Evolutionary conservation across 169 alveolate species (phyloP).

Genomic region (Plasmodium knowlesi): DNA sequence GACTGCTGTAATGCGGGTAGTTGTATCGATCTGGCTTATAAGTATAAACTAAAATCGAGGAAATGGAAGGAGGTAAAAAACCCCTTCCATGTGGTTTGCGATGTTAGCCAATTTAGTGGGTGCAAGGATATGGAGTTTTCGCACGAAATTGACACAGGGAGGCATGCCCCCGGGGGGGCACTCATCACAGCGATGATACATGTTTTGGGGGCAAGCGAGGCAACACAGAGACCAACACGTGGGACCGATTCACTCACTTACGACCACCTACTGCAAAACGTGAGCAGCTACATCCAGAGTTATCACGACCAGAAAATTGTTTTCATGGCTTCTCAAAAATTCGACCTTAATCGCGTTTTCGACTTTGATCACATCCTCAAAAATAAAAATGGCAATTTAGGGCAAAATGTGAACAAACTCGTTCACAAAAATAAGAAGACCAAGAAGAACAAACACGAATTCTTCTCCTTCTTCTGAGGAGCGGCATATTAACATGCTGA

Average conservation of each 20-base stretch:
- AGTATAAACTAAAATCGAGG: constrained; percentile 28
- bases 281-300: not conserved
- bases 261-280: constrained; percentile 19
- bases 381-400: constrained; percentile 17
- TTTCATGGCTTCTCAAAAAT: constrained; percentile 63
- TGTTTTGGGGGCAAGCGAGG: constrained; percentile 13
- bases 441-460: not conserved
- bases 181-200: constrained; percentile 23
- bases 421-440: not conserved
- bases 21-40: constrained; percentile 46
- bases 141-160: constrained; percentile 13
- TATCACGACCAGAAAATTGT: constrained; percentile 7
- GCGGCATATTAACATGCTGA: not conserved
- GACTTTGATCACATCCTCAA: constrained; percentile 37
- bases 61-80: constrained; percentile 64
- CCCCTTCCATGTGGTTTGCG: constrained; percentile 62
- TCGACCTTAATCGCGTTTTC: constrained; percentile 18
- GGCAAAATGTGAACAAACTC: not conserved
- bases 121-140: constrained; percentile 27
- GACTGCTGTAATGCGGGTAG: constrained; percentile 79
- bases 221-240: not conserved
- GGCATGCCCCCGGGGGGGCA: constrained; percentile 39
- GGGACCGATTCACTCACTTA: not conserved
- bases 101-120: constrained; percentile 54
- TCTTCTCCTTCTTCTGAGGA: not conserved